These are phyloP conservation scores for Colletotrichum karsti DNA, from an alignment of 2,329 filamentous ascomycete genomes.

Conservation along the genomic window DNA sequence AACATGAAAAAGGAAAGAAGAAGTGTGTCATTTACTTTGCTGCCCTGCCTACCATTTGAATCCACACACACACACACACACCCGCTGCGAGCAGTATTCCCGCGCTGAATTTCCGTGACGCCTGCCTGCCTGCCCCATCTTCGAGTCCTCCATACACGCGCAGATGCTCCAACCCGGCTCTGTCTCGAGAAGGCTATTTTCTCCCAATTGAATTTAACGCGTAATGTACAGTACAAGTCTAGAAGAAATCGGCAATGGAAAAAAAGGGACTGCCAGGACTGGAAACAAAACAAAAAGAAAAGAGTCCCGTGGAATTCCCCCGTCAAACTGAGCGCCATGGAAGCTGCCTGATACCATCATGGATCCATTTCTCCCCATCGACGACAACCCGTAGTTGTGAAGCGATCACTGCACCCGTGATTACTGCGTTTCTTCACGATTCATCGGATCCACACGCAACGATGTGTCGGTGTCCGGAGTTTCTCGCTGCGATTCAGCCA, in stretches of 20 bases:
- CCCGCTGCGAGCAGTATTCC: background rate
- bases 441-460: too few species aligned
- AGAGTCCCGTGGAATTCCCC: background rate
- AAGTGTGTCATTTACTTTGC: conserved; percentile 5
- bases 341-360: background rate
- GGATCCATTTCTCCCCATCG: too few species aligned
- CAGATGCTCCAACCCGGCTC: background rate
- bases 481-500: too few species aligned
- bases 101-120: background rate
- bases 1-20: background rate
- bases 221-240: conserved; percentile 19
- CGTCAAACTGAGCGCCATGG: background rate
- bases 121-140: background rate
- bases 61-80: too few species aligned
- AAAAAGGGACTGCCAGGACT: background rate
- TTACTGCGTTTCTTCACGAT: too few species aligned
- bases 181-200: background rate
- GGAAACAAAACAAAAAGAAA: background rate
- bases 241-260: background rate
- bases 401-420: too few species aligned
- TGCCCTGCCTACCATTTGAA: background rate
- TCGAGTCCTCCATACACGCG: background rate
- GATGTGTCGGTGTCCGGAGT: too few species aligned
- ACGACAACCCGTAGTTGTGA: too few species aligned
- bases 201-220: background rate